Conservation (phyloP, 768 basidiomycete genomes). For the Boletus reticulatus region DNA sequence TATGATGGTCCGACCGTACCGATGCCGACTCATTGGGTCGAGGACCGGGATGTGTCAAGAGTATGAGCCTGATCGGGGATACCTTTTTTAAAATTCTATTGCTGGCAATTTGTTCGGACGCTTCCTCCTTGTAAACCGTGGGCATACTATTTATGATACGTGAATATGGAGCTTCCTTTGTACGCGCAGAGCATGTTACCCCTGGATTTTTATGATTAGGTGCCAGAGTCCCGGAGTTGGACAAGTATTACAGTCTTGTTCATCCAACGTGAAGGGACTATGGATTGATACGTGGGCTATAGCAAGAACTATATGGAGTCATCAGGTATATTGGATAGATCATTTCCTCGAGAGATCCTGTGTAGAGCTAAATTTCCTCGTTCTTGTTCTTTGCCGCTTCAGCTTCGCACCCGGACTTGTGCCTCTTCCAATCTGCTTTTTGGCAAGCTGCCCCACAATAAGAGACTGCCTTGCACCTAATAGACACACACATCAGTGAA, state of each 20-base stretch:
- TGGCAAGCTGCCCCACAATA: neutral
- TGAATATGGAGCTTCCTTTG: neutral
- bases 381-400: constrained; percentile 1
- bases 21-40: constrained; percentile 34
- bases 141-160: neutral
- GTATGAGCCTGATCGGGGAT: neutral
- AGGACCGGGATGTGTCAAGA: constrained; percentile 41
- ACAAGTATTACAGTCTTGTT: too few species aligned
- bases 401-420: neutral
- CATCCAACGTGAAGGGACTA: too few species aligned
- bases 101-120: neutral
- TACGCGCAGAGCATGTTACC: too few species aligned
- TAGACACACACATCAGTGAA: neutral
- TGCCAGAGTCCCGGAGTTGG: too few species aligned
- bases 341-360: neutral
- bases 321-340: neutral
- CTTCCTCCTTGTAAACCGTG: neutral
- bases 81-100: neutral
- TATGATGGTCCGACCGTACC: constrained; percentile 38
- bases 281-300: too few species aligned
- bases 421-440: constrained; percentile 1
- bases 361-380: neutral
- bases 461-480: neutral
- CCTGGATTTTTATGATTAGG: too few species aligned
- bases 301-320: neutral